These are phyloP conservation scores for Musa acuminata DNA, from an alignment of 176 grass and related monocot species.

Conservation along the genomic window DNA sequence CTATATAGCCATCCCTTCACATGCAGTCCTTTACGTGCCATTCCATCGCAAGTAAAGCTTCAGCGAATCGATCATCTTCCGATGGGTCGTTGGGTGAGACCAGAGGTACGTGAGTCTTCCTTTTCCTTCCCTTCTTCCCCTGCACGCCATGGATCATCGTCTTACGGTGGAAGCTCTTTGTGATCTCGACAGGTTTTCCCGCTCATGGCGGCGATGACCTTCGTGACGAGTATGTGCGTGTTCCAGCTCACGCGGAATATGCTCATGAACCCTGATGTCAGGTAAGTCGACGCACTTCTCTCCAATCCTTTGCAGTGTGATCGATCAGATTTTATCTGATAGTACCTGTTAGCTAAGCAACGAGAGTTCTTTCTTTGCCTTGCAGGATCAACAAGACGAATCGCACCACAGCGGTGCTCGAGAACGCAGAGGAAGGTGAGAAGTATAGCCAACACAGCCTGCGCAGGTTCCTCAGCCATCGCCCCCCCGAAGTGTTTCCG, in stretches of 20 bases:
- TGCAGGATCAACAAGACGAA: constrained; percentile 21
- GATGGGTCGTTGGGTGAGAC: constrained; percentile 20
- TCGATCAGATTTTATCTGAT: not conserved
- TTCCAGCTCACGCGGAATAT: constrained; percentile 11
- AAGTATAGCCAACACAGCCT: constrained; percentile 16
- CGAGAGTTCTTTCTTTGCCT: no score
- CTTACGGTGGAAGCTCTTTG: not conserved
- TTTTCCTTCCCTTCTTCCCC: not conserved
- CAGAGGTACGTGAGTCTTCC: not conserved
- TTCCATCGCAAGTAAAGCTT: no score
- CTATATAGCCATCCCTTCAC: no score
- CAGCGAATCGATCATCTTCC: no score
- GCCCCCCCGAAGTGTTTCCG: constrained; percentile 12
- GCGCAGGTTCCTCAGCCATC: constrained; percentile 7
- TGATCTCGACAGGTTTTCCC: constrained; percentile 12
- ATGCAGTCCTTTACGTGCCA: no score
- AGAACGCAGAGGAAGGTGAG: constrained; percentile 20
- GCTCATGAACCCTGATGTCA: constrained; percentile 24
- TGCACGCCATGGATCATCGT: not conserved
- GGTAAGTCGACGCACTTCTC: not conserved
- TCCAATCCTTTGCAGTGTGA: not conserved
- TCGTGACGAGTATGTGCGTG: constrained; percentile 7
- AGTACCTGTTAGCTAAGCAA: no score
- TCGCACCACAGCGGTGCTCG: not conserved
- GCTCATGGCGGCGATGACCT: constrained; percentile 12